Percentiles rank a stretch among this genome's conserved stretches.
phyloP scores from a whole-genome alignment of 345 rosid species.

The Noccaea caerulescens region DNA sequence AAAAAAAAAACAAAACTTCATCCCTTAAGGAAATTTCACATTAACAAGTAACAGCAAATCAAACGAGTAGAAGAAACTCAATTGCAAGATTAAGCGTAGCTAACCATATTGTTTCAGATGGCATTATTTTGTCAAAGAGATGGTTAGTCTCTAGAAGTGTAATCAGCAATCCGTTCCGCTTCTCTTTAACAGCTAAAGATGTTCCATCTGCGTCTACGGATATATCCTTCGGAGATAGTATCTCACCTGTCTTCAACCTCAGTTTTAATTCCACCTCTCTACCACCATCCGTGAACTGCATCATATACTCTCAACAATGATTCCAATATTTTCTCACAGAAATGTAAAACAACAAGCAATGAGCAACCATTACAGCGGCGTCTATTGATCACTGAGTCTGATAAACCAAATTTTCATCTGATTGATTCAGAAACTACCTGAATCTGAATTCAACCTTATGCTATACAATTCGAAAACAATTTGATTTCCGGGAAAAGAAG shows the following conservation, averaged over 20 bases:
- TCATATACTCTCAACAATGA: conserved; percentile 11
- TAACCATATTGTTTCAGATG: conserved; percentile 86
- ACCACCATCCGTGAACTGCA: conserved; percentile 81
- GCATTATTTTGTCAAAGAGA: conserved; percentile 72
- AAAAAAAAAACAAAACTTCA: conserved; percentile 9
- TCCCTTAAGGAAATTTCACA: conserved; percentile 3
- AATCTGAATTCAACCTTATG: not conserved
- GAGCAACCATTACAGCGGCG: not conserved
- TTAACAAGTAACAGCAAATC: not conserved
- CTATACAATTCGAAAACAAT: not conserved
- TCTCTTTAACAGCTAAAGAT: conserved; percentile 57
- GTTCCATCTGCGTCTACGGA: conserved; percentile 78
- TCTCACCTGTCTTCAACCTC: conserved; percentile 51
- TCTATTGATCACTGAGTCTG: not conserved
- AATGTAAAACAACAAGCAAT: not conserved
- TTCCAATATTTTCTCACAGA: not conserved
- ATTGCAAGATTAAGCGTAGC: conserved; percentile 27
- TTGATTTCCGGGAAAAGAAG: not conserved
- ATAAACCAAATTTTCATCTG: not conserved
- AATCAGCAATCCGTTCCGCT: conserved; percentile 49
- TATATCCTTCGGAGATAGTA: conserved; percentile 60
- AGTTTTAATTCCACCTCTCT: conserved; percentile 80
- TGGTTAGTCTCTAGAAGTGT: conserved; percentile 69
- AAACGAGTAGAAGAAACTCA: not conserved
- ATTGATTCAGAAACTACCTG: not conserved